Base-by-base conservation (phyloP, 805 yeast genomes). In the Kodamaea neixiangensis region DNA sequence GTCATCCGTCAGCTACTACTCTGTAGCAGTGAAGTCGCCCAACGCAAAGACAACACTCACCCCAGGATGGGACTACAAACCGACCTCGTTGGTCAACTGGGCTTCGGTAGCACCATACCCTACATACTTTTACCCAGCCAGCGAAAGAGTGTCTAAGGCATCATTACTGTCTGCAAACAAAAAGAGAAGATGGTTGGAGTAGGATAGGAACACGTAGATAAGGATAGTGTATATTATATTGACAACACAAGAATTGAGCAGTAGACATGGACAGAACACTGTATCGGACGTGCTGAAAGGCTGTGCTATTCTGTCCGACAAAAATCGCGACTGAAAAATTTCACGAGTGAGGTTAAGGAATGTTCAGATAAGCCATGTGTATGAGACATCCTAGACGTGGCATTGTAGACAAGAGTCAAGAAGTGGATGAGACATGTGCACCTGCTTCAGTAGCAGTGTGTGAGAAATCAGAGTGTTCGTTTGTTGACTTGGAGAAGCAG, bases 21-120 rank as follows among this genome's bases (percentile, higher is more conserved):
- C 81, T 10, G 70, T 87, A 0, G 38, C 68, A 22, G 61, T 69
- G 14, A 58, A 68, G 1, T 66, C 79, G n/a, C 82, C 87, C 3
- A 60, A 60, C 44, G 65, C 64, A 9, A 56, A 62, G 35, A 81
- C 97, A 1, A 93, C 98, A 1, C 58, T 81, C 25, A 93, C 97
- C 0, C 91, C 92, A 7, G 91, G 92, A 39, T 89, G 97, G 91
- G 76, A 84, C 9, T 87, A 89, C 62, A 75, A 87, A 0, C 76
- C 82, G 54, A 73, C 80, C 11, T 83, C 90, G 15, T 75, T 72
- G 44, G 71, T 77, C 44, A 93, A 93, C 68, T 79, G 75, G 58
- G 97, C 94, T 0, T 62, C 87, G 0, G 86, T 80, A 3, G 92
- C 92, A 7, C 79, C 84, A 5, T 76, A 79, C 62, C 93, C 94